Evolutionary conservation across 2,329 filamentous ascomycete species (phyloP).

Genomic region (Corynespora cassiicola): DNA sequence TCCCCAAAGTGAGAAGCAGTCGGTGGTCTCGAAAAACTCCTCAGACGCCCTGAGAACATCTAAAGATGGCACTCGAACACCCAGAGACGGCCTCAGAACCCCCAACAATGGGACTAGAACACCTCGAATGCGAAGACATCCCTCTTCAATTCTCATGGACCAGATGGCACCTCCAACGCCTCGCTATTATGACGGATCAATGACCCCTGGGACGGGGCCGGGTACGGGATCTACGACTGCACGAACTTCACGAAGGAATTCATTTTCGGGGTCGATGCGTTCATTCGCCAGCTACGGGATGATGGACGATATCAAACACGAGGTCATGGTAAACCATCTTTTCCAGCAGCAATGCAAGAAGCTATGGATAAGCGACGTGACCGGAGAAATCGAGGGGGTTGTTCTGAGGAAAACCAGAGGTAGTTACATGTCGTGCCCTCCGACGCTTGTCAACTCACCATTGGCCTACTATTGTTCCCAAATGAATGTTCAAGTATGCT

Average conservation of each 20-base stretch:
- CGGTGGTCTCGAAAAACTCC: neutral
- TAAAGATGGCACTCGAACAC: constrained; percentile 11
- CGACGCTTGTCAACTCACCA: constrained; percentile 65
- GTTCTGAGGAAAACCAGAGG: constrained; percentile 72
- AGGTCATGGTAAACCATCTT: constrained; percentile 83
- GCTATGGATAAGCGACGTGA: constrained; percentile 75
- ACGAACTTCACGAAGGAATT: constrained; percentile 24
- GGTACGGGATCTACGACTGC: constrained; percentile 12
- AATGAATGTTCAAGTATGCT: constrained; percentile 73
- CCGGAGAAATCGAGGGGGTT: constrained; percentile 73
- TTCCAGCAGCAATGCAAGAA: constrained; percentile 79
- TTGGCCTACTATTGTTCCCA: constrained; percentile 70
- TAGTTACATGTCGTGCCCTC: constrained; percentile 77
- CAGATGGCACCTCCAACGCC: constrained; percentile 18
- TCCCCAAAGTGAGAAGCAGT: constrained; percentile 1
- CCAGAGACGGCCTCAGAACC: constrained; percentile 6
- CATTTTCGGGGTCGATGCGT: constrained; percentile 15
- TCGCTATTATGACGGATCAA: constrained; percentile 13
- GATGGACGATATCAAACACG: constrained; percentile 74
- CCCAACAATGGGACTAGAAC: constrained; percentile 2
- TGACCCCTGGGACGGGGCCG: constrained; percentile 10
- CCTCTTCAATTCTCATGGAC: constrained; percentile 17
- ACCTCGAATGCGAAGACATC: constrained; percentile 18
- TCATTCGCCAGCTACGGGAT: constrained; percentile 14
- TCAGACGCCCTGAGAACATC: neutral